Percentiles rank a stretch among this genome's conserved stretches.
phyloP scores from a whole-genome alignment of 768 basidiomycete species.

The Tremella mesenterica region DNA sequence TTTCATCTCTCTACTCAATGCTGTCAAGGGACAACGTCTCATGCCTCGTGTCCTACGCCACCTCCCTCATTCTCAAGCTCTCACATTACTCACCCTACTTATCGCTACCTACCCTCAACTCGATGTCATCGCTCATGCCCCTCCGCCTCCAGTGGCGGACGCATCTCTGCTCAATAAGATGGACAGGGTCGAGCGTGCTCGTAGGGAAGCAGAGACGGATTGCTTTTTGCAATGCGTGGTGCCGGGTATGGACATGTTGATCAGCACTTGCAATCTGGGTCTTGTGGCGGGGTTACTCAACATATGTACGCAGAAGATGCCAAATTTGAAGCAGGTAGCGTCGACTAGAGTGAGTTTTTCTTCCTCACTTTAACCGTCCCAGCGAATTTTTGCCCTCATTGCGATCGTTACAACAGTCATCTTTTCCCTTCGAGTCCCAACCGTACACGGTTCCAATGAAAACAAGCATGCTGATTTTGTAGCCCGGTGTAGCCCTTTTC shows the following conservation, averaged over 20 bases:
- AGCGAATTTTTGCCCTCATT: too few relatives aligned
- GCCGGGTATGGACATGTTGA: constrained; percentile 74
- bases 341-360: constrained; percentile 62
- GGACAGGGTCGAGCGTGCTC: constrained; percentile 32
- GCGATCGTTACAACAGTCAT: too few relatives aligned
- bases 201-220: constrained; percentile 76
- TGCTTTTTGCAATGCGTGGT: constrained; percentile 76
- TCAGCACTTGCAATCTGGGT: constrained; percentile 68
- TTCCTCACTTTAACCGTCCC: background rate
- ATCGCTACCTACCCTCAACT: constrained; percentile 90
- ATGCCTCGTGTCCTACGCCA: constrained; percentile 81
- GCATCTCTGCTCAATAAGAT: constrained; percentile 49
- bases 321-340: constrained; percentile 60
- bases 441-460: background rate
- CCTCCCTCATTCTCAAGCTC: constrained; percentile 65
- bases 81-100: constrained; percentile 79
- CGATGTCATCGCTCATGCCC: constrained; percentile 76
- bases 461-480: constrained; percentile 2
- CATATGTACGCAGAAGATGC: constrained; percentile 65
- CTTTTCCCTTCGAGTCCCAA: too few relatives aligned
- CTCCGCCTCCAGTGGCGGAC: constrained; percentile 52
- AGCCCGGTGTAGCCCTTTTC: constrained; percentile 87
- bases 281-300: constrained; percentile 80
- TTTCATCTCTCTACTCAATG: constrained; percentile 80
- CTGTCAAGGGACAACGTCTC: constrained; percentile 86